Evolutionary conservation across 345 rosid genomes (phyloP).

Genomic region (Gossypium sturtianum): DNA sequence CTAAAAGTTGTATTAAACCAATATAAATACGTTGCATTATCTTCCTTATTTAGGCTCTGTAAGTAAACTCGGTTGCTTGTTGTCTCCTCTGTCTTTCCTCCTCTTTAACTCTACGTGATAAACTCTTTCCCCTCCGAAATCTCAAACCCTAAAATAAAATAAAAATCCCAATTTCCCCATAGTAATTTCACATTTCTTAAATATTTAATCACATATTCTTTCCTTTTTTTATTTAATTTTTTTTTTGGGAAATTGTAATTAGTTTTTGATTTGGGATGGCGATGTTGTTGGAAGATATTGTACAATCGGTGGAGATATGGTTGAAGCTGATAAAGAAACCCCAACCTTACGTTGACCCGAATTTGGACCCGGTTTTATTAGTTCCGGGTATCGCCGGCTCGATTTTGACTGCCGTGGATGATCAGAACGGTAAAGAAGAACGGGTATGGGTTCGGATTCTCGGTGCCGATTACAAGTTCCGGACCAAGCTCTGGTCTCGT

Average conservation of each 20-base stretch:
- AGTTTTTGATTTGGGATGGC: conserved; percentile 36
- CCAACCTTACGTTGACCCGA: conserved; percentile 66
- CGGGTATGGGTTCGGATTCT: conserved; percentile 90
- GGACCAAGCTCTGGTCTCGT: conserved; percentile 91
- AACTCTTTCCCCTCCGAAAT: not conserved
- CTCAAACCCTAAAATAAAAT: not conserved
- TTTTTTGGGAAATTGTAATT: not conserved
- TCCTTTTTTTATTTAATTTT: not conserved
- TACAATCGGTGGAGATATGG: conserved; percentile 67
- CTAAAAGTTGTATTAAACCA: too few species aligned
- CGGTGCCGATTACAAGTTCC: conserved; percentile 63
- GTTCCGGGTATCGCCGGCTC: conserved; percentile 95
- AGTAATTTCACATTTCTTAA: too few species aligned
- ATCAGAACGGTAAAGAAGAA: conserved; percentile 48
- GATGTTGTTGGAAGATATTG: conserved; percentile 58
- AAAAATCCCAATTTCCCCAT: too few species aligned
- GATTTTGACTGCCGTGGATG: conserved; percentile 67
- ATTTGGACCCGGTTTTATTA: conserved; percentile 80
- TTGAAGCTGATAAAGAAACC: conserved; percentile 46
- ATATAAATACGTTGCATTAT: too few species aligned
- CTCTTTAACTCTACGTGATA: not conserved
- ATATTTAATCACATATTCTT: not conserved
- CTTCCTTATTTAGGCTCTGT: not conserved
- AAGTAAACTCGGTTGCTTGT: conserved; percentile 5
- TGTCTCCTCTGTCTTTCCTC: not conserved